phyloP scores from a whole-genome alignment of 768 basidiomycete genomes.

The Rhodotorula paludigena region DNA sequence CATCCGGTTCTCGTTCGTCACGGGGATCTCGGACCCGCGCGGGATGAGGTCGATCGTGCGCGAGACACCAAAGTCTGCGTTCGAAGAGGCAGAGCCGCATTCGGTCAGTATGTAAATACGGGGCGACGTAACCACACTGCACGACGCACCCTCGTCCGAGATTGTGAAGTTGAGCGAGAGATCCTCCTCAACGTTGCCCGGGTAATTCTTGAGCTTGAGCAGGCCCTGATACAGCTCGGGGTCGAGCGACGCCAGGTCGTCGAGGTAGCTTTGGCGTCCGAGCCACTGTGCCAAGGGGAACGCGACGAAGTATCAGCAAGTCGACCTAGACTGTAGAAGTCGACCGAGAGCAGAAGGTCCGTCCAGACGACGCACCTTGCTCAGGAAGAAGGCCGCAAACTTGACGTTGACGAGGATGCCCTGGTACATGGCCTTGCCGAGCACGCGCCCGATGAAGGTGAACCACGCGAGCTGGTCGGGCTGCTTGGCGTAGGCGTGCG shows the following conservation, averaged over 20 bases:
- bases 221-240: conserved; percentile 87
- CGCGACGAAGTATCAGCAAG: neutral
- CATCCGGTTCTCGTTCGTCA: conserved; percentile 82
- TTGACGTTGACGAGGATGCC: conserved; percentile 91
- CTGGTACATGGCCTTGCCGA: conserved; percentile 95
- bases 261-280: conserved; percentile 82
- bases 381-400: conserved; percentile 91
- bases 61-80: conserved; percentile 72
- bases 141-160: conserved; percentile 66
- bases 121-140: too few relatives aligned
- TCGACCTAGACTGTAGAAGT: neutral
- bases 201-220: conserved; percentile 86
- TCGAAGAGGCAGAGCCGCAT: neutral
- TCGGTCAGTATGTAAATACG: neutral
- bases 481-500: conserved; percentile 84
- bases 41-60: conserved; percentile 71
- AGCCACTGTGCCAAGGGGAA: conserved; percentile 68
- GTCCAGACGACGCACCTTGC: conserved; percentile 56
- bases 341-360: conserved; percentile 46
- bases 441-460: conserved; percentile 81
- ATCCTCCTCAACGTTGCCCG: conserved; percentile 71
- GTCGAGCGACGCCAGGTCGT: conserved; percentile 86
- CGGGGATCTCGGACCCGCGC: conserved; percentile 72
- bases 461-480: conserved; percentile 81
- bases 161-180: conserved; percentile 84